Evolutionary conservation across 2,329 filamentous ascomycete species (phyloP).

Genomic region (Fusarium poae): DNA sequence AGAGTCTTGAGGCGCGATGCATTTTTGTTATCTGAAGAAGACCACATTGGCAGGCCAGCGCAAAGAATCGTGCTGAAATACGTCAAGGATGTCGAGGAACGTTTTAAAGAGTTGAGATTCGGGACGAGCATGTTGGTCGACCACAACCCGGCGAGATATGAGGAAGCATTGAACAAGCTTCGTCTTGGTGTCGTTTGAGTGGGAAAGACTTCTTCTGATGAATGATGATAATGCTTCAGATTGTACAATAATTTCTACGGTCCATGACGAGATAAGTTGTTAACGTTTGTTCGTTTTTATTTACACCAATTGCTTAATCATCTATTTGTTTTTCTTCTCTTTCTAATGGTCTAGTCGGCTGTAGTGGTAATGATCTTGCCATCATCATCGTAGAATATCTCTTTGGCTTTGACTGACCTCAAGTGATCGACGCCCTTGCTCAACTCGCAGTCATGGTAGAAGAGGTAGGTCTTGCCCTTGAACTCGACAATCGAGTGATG

Average conservation of each 20-base stretch:
- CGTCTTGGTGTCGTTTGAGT: constrained; percentile 60
- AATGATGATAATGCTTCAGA: constrained; percentile 17
- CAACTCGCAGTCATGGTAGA: constrained; percentile 80
- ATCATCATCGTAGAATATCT: constrained; percentile 77
- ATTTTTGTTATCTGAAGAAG: constrained; percentile 63
- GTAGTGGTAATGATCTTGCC: constrained; percentile 68
- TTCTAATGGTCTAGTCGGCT: constrained; percentile 38
- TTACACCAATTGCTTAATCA: background rate
- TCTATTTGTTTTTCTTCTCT: background rate
- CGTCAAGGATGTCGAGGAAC: constrained; percentile 76
- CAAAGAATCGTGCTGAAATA: constrained; percentile 78
- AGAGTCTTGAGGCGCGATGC: constrained; percentile 76
- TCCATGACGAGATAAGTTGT: constrained; percentile 3
- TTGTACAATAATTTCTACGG: constrained; percentile 9
- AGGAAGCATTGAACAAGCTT: constrained; percentile 75
- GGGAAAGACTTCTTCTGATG: background rate
- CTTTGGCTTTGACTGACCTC: constrained; percentile 78
- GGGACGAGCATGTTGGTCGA: constrained; percentile 80
- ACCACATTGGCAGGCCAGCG: constrained; percentile 73
- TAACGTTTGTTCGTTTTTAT: background rate
- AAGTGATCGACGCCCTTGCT: constrained; percentile 78
- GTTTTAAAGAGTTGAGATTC: constrained; percentile 78
- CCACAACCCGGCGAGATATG: constrained; percentile 81
- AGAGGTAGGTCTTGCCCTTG: constrained; percentile 77
- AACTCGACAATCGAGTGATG: constrained; percentile 85